These are phyloP conservation scores for Orychophragmus violaceus DNA, from an alignment of 345 rosid genomes.

Conservation along the genomic window DNA sequence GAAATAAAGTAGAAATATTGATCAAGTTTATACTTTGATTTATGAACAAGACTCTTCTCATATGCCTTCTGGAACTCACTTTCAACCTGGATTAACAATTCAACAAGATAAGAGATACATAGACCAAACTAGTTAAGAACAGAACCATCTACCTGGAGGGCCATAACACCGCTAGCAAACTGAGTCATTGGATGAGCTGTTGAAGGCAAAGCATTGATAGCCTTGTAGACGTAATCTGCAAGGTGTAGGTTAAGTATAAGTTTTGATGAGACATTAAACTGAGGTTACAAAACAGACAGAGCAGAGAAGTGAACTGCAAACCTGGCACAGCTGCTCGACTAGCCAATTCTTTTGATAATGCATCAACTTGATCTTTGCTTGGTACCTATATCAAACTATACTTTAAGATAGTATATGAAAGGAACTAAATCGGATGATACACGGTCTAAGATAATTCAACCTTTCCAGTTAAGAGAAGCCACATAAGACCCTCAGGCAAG, in stretches of 20 bases:
- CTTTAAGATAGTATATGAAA: too few relatives aligned
- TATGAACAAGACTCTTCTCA: constrained; percentile 70
- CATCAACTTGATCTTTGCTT: constrained; percentile 77
- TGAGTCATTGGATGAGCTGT: constrained; percentile 98
- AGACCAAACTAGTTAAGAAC: not conserved
- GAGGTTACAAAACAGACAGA: not conserved
- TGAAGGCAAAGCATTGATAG: constrained; percentile 75
- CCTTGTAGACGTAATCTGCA: constrained; percentile 77
- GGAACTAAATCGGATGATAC: too few relatives aligned
- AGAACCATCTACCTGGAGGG: constrained; percentile 66
- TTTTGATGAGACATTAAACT: not conserved
- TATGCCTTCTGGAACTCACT: constrained; percentile 95
- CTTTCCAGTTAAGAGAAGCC: constrained; percentile 98
- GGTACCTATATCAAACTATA: constrained; percentile 38
- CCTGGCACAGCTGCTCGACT: constrained; percentile 85
- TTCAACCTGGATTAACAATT: constrained; percentile 49
- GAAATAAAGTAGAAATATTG: not conserved
- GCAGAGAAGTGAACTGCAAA: constrained; percentile 22
- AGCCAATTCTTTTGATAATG: constrained; percentile 68
- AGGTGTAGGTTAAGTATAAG: not conserved
- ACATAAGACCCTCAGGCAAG: constrained; percentile 88
- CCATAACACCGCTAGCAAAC: constrained; percentile 92
- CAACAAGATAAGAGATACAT: constrained; percentile 7
- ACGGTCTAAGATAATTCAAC: constrained; percentile 33
- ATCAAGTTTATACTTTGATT: constrained; percentile 55